These are phyloP conservation scores for Colletotrichum tabaci DNA, from an alignment of 2,329 filamentous ascomycete species.

Conservation along the genomic window DNA sequence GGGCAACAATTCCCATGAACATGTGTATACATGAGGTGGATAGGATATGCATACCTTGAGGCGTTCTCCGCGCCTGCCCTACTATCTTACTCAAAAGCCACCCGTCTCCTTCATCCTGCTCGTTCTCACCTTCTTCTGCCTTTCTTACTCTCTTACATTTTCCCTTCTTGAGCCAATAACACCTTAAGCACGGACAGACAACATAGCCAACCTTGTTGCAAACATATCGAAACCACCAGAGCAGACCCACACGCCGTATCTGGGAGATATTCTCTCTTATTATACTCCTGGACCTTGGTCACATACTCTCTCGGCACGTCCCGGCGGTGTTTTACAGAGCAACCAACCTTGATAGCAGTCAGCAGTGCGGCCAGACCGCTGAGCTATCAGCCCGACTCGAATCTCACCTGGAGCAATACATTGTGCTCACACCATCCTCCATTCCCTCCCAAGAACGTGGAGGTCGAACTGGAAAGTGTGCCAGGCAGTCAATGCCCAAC, in stretches of 20 bases:
- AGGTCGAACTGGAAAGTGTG: not conserved
- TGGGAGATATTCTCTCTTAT: slow-evolving; percentile 14
- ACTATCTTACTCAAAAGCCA: slow-evolving; percentile 37
- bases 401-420: slow-evolving; percentile 1
- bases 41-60: slow-evolving; percentile 33
- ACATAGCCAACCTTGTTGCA: not conserved
- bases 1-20: slow-evolving; percentile 24
- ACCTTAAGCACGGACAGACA: not conserved
- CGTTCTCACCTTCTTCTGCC: slow-evolving; percentile 21
- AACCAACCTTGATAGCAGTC: slow-evolving; percentile 25
- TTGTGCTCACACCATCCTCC: not conserved
- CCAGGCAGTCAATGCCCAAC: slow-evolving; percentile 28
- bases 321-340: slow-evolving; percentile 23
- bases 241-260: not conserved
- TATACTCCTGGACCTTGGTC: slow-evolving; percentile 2
- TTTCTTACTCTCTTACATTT: slow-evolving; percentile 5
- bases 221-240: not conserved
- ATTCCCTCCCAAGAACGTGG: not conserved
- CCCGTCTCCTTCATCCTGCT: slow-evolving; percentile 35
- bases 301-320: slow-evolving; percentile 22
- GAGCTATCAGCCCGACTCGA: slow-evolving; percentile 10
- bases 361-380: slow-evolving; percentile 19
- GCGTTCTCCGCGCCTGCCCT: slow-evolving; percentile 37
- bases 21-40: slow-evolving; percentile 29
- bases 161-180: not conserved